Conservation (phyloP, 306 rosid genomes). For the Malus domestica region DNA sequence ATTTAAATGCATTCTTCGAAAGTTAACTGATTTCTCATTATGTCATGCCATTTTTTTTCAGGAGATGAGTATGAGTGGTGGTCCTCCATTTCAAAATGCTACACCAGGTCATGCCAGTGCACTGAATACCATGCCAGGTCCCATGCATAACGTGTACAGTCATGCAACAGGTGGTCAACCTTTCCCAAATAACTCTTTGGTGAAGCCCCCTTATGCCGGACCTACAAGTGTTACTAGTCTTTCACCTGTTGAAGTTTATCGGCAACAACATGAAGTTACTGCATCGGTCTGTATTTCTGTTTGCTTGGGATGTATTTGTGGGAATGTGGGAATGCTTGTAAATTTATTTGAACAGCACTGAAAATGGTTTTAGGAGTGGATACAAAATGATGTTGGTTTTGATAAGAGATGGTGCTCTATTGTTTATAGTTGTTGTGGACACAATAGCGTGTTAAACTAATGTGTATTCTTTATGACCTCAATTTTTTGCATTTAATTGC, state of each 20-base stretch:
- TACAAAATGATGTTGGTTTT: background rate
- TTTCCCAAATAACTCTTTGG: slow-evolving; percentile 41
- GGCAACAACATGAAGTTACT: slow-evolving; percentile 88
- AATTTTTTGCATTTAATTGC: slow-evolving; percentile 23
- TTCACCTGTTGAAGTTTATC: slow-evolving; percentile 74
- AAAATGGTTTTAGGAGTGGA: background rate
- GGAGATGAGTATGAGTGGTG: slow-evolving; percentile 56
- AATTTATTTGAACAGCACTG: background rate
- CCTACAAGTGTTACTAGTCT: slow-evolving; percentile 51
- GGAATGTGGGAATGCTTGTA: background rate
- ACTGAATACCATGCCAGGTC: slow-evolving; percentile 50
- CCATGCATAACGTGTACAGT: slow-evolving; percentile 46
- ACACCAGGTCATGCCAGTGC: slow-evolving; percentile 49
- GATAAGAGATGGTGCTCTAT: background rate
- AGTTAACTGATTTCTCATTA: background rate
- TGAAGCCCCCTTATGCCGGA: slow-evolving; percentile 55
- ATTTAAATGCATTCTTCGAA: background rate
- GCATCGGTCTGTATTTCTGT: slow-evolving; percentile 60
- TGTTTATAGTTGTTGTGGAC: background rate
- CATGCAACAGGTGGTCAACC: slow-evolving; percentile 57
- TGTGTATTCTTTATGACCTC: slow-evolving; percentile 10
- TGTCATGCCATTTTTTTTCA: slow-evolving; percentile 26
- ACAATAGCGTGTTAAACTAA: background rate
- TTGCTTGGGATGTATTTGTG: background rate
- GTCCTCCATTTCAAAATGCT: slow-evolving; percentile 49